Base-by-base conservation (phyloP, 176 grass and related monocot genomes). In the Otatea glauca region DNA sequence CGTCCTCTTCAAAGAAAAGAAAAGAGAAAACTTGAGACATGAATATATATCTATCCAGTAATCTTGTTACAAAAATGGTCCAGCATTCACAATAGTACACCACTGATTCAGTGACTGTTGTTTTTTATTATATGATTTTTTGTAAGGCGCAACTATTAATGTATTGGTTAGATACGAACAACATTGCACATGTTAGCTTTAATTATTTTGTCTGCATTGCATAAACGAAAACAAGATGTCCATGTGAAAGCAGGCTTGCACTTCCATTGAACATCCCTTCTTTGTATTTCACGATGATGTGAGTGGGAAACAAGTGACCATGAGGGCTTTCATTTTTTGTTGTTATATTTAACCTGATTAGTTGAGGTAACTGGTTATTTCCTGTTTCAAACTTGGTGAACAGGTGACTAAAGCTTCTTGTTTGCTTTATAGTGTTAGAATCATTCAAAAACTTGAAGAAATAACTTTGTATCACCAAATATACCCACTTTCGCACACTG, bases 161-260 rank as follows among this genome's bases (percentile, higher is more conserved):
- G 15, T 76, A 65, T 74, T 39, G 29, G 72, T 29, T 76, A 76
- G 51, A 61, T 82, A 50, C 67, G 68, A 60, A 54, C 81, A 37
- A 32, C 15, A 38, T 37, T 29, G 15, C 35, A 69, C 32, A 77
- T 83, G 42, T 61, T 43, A 62, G 72, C 49, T 82, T 70, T 83
- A 63, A 88, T 77, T 82, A 16, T 70, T 83, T 16, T 88, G 29
- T 77, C 32, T 51, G 32, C 23, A 24, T 70, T 62, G 54, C 25
- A 2, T 68, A 5, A 75, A 14, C 5, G 9, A 3, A 76, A 75
- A 21, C 27, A 49, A 76, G 21, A 59, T 50, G 41, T 70, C 41
- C 14, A 82, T 58, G 3, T 75, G 24, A 43, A 42, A 65, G 60
- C 37, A 2, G 68, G 4, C 24, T 55, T 75, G 47, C 60, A 47